Evolutionary conservation across 257 asterid genomes (phyloP).

Genomic region (Nicotiana paniculata): DNA sequence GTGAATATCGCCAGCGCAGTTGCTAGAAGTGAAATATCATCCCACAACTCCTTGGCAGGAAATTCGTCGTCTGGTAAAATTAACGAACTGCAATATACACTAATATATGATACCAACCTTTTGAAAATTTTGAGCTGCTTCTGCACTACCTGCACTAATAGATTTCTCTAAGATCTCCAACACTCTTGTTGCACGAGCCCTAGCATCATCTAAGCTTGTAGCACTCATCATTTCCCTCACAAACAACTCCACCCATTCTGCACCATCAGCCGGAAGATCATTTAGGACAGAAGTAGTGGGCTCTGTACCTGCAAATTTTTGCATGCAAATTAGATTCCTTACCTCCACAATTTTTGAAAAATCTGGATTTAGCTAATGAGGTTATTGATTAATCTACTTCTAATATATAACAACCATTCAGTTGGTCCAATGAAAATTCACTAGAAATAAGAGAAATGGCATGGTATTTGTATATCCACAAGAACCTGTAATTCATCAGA

Average conservation of each 20-base stretch:
- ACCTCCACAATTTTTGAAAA: not conserved
- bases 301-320: conserved; percentile 24
- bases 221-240: conserved; percentile 69
- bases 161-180: conserved; percentile 67
- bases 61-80: not conserved
- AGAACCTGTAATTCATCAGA: not conserved
- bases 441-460: not conserved
- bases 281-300: conserved; percentile 25
- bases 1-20: not conserved
- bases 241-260: conserved; percentile 71
- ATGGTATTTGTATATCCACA: not conserved
- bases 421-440: not conserved
- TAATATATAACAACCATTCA: not conserved
- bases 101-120: conserved; percentile 37
- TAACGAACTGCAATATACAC: not conserved
- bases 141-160: conserved; percentile 38
- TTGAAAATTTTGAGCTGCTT: conserved; percentile 43
- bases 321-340: not conserved
- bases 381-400: not conserved
- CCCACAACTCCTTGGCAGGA: not conserved
- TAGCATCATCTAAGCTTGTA: conserved; percentile 71
- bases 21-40: not conserved
- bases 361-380: not conserved
- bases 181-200: conserved; percentile 45
- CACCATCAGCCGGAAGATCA: conserved; percentile 55